Percentiles rank a stretch among this genome's conserved stretches.
Conservation (phyloP, 2,329 filamentous ascomycete genomes). For the Claviceps citrina region DNA sequence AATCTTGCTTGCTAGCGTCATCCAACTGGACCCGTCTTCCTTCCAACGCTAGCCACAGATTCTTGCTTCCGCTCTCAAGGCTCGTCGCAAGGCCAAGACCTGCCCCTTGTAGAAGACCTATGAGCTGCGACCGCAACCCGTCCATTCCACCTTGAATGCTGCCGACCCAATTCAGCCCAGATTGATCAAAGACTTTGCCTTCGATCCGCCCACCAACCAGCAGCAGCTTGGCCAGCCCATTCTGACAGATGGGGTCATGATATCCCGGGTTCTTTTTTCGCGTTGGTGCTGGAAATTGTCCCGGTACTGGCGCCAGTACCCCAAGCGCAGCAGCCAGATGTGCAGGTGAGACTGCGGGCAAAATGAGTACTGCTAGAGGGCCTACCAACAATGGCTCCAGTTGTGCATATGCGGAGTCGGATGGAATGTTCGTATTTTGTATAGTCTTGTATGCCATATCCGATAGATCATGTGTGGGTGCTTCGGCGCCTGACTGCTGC, state of each 20-base stretch:
- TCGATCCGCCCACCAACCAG: conserved; percentile 79
- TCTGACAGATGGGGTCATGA: conserved; percentile 65
- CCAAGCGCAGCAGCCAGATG: conserved; percentile 71
- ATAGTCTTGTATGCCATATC: conserved; percentile 34
- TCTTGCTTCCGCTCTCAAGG: conserved; percentile 69
- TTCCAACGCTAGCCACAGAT: conserved; percentile 78
- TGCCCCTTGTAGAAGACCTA: conserved; percentile 64
- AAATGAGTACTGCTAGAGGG: conserved; percentile 62
- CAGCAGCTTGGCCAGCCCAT: conserved; percentile 71
- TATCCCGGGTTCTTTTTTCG: conserved; percentile 65
- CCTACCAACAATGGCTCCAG: conserved; percentile 68
- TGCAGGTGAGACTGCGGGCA: conserved; percentile 69
- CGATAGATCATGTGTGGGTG: conserved; percentile 37
- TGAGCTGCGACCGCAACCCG: conserved; percentile 65
- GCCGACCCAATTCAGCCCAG: conserved; percentile 49
- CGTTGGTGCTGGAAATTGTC: conserved; percentile 62
- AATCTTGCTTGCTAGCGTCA: conserved; percentile 23
- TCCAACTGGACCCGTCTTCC: conserved; percentile 67
- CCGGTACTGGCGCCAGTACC: conserved; percentile 56
- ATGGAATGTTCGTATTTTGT: conserved; percentile 20
- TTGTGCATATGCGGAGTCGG: conserved; percentile 33
- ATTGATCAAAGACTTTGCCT: conserved; percentile 64
- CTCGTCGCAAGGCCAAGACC: conserved; percentile 61
- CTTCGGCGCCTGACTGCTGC: conserved; percentile 16
- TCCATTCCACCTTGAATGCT: conserved; percentile 70